Conservation (phyloP, 371 early-diverging fungal species). For the Dipsacomyces acuminosporus region DNA sequence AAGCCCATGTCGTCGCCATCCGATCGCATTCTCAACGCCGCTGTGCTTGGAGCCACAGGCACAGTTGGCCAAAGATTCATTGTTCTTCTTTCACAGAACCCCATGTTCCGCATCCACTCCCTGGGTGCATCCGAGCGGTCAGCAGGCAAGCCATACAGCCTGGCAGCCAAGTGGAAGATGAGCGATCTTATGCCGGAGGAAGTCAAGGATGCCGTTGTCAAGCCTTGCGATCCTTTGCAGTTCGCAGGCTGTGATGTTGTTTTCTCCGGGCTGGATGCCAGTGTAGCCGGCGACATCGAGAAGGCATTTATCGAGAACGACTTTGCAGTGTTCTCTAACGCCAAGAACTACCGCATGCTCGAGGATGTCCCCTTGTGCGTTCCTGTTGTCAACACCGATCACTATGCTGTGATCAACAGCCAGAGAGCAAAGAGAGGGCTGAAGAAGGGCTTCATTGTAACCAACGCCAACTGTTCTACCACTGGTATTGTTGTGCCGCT, state of each 20-base stretch:
- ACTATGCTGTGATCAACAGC: conserved; percentile 73
- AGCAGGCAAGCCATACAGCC: conserved; percentile 76
- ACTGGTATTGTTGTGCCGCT: conserved; percentile 89
- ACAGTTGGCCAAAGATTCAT: conserved; percentile 98
- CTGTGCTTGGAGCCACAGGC: conserved; percentile 95
- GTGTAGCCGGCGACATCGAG: conserved; percentile 90
- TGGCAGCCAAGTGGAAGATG: conserved; percentile 86
- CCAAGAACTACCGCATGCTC: conserved; percentile 90
- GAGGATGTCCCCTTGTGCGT: conserved; percentile 88
- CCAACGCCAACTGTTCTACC: conserved; percentile 97
- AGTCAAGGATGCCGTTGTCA: conserved; percentile 59
- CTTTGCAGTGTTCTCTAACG: conserved; percentile 89
- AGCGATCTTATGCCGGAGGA: conserved; percentile 65
- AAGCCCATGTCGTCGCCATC: conserved; percentile 13
- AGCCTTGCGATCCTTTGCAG: conserved; percentile 69
- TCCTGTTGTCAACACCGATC: conserved; percentile 84
- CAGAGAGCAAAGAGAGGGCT: conserved; percentile 63
- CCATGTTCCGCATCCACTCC: conserved; percentile 76
- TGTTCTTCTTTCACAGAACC: conserved; percentile 78
- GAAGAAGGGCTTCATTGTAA: conserved; percentile 83
- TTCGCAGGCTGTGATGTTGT: conserved; percentile 83
- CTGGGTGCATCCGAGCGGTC: conserved; percentile 91
- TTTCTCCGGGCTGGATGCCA: conserved; percentile 90
- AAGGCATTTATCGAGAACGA: conserved; percentile 77
- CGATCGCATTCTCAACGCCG: conserved; percentile 54